These are phyloP conservation scores for Lentinula boryana DNA, from an alignment of 768 basidiomycete genomes.

Conservation along the genomic window DNA sequence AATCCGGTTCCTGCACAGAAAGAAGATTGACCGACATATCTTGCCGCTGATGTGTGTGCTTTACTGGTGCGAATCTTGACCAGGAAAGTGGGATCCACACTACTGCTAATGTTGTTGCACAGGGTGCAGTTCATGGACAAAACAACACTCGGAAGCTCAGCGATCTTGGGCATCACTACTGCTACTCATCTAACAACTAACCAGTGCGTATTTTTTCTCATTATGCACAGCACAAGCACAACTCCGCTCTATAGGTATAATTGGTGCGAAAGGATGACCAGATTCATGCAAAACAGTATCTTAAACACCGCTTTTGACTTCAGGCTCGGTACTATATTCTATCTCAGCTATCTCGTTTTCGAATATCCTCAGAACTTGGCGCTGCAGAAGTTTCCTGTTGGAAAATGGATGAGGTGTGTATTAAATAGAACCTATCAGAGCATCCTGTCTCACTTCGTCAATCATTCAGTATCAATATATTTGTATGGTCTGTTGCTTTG, in stretches of 20 bases:
- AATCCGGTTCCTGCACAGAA: conserved; percentile 11
- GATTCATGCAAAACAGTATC: neutral
- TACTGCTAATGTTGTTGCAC: conserved; percentile 9
- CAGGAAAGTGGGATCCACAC: neutral
- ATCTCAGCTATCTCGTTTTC: conserved; percentile 63
- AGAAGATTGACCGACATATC: conserved; percentile 45
- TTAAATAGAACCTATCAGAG: neutral
- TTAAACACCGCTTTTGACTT: neutral
- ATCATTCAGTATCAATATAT: conserved; percentile 50
- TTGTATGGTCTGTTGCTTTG: conserved; percentile 58
- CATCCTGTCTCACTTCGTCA: neutral
- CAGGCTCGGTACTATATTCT: conserved; percentile 75
- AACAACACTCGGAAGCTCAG: conserved; percentile 40
- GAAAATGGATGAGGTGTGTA: conserved; percentile 72
- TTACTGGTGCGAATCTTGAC: conserved; percentile 23
- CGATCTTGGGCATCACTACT: conserved; percentile 40
- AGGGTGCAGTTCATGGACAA: conserved; percentile 54
- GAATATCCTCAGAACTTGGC: conserved; percentile 73
- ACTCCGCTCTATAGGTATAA: neutral
- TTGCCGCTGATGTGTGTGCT: conserved; percentile 47
- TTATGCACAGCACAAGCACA: conserved; percentile 6
- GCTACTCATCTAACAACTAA: conserved; percentile 4
- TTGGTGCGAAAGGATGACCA: neutral
- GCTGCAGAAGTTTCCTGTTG: conserved; percentile 68
- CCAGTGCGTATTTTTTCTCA: conserved; percentile 9